Evolutionary conservation across 2,329 filamentous ascomycete species (phyloP).

Genomic region (Hirsutella minnesotensis): DNA sequence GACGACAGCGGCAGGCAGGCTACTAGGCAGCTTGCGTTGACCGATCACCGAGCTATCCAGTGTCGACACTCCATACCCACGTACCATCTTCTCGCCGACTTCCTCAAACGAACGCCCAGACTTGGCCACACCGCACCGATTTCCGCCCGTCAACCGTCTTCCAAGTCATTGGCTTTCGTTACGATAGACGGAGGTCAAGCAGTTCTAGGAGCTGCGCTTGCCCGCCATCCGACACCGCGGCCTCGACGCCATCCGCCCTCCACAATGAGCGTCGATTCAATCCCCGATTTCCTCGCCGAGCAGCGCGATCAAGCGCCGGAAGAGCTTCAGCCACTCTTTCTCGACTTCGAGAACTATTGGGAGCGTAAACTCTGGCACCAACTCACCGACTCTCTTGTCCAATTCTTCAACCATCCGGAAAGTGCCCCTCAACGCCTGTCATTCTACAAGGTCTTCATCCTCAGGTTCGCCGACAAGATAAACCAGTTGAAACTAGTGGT

Average conservation of each 20-base stretch:
- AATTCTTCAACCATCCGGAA: conserved; percentile 74
- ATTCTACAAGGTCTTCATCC: conserved; percentile 89
- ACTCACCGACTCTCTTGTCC: conserved; percentile 76
- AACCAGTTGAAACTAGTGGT: conserved; percentile 96
- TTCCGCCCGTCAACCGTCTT: too few species aligned
- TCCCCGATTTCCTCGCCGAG: conserved; percentile 83
- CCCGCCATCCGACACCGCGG: neutral
- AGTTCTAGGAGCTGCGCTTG: neutral
- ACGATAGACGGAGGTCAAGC: too few species aligned
- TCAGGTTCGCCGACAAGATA: conserved; percentile 96
- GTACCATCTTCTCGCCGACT: too few species aligned
- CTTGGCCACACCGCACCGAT: too few species aligned
- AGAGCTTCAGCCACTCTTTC: conserved; percentile 75
- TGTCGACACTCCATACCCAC: neutral
- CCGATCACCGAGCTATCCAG: neutral
- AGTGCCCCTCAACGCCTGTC: conserved; percentile 76
- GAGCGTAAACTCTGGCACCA: conserved; percentile 99
- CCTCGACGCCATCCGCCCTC: neutral
- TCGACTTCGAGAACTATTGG: conserved; percentile 94
- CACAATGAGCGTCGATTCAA: conserved; percentile 72
- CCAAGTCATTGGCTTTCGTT: too few species aligned
- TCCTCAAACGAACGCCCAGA: too few species aligned
- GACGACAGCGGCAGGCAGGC: conserved; percentile 19
- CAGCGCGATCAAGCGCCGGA: conserved; percentile 81
- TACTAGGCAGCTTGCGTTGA: conserved; percentile 25